A percentile compares a stretch with the other conserved stretches of the same genome.
Evolutionary conservation across 1,139 yeast species (phyloP).

Genomic region (Magnusiomyces suaveolens): DNA sequence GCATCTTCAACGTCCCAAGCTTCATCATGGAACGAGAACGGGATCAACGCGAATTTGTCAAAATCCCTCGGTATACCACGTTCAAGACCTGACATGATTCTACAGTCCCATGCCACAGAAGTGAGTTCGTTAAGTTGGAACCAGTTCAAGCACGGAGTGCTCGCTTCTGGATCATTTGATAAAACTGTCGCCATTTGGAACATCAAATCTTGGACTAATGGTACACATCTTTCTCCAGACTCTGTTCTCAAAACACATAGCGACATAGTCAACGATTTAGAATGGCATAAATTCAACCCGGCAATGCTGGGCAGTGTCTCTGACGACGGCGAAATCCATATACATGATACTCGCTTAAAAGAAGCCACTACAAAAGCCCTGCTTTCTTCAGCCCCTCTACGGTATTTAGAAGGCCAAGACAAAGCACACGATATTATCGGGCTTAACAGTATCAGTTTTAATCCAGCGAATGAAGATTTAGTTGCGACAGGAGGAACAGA

Average conservation of each 20-base stretch:
- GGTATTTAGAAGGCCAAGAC: neutral
- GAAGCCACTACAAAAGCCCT: constrained; percentile 6
- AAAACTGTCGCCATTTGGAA: constrained; percentile 65
- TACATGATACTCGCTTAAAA: constrained; percentile 56
- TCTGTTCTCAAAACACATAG: constrained; percentile 23
- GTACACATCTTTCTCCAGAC: constrained; percentile 16
- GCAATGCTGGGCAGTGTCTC: constrained; percentile 61
- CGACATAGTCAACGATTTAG: constrained; percentile 34
- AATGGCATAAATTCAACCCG: constrained; percentile 40
- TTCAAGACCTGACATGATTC: constrained; percentile 26
- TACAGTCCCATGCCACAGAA: constrained; percentile 52
- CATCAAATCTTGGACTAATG: constrained; percentile 17
- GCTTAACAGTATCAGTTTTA: constrained; percentile 57
- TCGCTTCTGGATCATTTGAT: constrained; percentile 65
- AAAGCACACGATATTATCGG: constrained; percentile 19
- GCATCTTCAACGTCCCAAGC: neutral
- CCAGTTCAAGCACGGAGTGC: constrained; percentile 23
- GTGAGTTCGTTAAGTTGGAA: constrained; percentile 72
- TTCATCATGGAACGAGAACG: neutral
- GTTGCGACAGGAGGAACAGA: constrained; percentile 61
- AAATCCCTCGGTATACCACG: neutral
- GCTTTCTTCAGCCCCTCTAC: neutral
- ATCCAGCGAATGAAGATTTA: constrained; percentile 45
- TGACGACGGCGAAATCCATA: constrained; percentile 57
- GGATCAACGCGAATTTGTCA: neutral